Evolutionary conservation across 2,329 filamentous ascomycete species (phyloP).

Genomic region (Biscogniauxia mediterranea): DNA sequence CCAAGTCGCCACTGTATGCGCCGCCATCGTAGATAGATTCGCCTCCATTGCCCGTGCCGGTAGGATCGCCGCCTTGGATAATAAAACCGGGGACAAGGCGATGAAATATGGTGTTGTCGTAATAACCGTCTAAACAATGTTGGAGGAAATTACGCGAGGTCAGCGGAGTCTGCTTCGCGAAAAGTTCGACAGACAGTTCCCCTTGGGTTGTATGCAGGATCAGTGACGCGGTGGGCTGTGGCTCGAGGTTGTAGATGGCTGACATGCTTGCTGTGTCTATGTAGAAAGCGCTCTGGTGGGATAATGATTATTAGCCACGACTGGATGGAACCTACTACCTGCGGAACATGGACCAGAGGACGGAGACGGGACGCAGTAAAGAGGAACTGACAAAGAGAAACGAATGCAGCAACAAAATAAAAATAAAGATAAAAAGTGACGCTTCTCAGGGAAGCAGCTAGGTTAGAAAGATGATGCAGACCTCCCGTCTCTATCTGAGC

Average conservation of each 20-base stretch:
- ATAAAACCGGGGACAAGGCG: slow-evolving; percentile 90
- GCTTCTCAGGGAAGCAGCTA: background rate
- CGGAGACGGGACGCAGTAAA: background rate
- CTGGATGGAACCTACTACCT: background rate
- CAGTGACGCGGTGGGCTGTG: slow-evolving; percentile 88
- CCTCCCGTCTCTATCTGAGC: background rate
- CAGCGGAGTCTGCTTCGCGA: slow-evolving; percentile 89
- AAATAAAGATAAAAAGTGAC: too few relatives aligned
- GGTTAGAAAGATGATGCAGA: too few relatives aligned
- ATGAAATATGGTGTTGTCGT: slow-evolving; percentile 91
- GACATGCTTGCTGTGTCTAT: slow-evolving; percentile 61
- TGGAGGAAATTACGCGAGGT: slow-evolving; percentile 95
- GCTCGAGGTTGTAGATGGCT: slow-evolving; percentile 88
- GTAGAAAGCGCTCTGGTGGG: background rate
- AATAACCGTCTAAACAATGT: slow-evolving; percentile 92
- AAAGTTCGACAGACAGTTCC: slow-evolving; percentile 88
- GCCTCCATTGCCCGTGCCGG: slow-evolving; percentile 86
- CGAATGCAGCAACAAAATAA: background rate
- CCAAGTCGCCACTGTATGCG: slow-evolving; percentile 68
- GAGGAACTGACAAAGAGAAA: background rate
- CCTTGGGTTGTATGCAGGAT: slow-evolving; percentile 87
- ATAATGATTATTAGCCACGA: background rate
- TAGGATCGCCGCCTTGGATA: slow-evolving; percentile 91
- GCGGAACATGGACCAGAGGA: background rate
- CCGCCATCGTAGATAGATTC: slow-evolving; percentile 90